Evolutionary conservation across 2,329 filamentous ascomycete species (phyloP), one percentile per base, ranked within the genome.

Genomic region (Colletotrichum eremochloae): DNA sequence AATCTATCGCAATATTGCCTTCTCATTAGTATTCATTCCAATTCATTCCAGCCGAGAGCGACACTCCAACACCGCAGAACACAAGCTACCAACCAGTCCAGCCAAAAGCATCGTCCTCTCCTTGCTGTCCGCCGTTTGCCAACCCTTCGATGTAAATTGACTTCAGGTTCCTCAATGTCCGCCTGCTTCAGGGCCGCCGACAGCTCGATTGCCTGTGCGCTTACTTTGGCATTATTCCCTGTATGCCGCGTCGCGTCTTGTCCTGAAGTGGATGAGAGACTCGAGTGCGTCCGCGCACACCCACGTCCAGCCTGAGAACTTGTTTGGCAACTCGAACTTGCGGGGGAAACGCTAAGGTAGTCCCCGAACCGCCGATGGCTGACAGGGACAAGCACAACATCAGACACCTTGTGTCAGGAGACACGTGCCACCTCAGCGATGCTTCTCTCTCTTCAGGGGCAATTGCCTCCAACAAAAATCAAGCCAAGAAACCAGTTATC

Each of bases 251-350:
- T 55, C 56, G 63, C 56, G 56, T 61, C 53, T 60, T 46, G 36
- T 46, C 44, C 44, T 31, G 36, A 31, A 36, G 40, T 48, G 46
- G 64, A 63, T 38, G 65, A 31, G 50, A 68, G 63, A 68, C 44
- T 52, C 65, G 44, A 57, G 65, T 18, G 69, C 53, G 53, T 46
- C 42, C n/a, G 58, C 69, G 53, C 40, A 40, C 60, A 53, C 66
- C n/a, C 69, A 42, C 38, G 33, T 40, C 14, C 64, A 72, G 69
- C 60, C 56, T 40, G 46, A 55, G 52, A 46, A 70, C 46, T 70
- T 58, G 60, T 64, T 72, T 72, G 70, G 70, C 66, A 72, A 70
- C 60, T 70, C 60, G 60, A 72, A 70, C 70, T 70, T 72, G 70
- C 70, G 70, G 70, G 70, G 70, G 56, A 64, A 70, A 72, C 70